Base-by-base conservation (phyloP, 495 filamentous ascomycete genomes). In the Rostrohypoxylon terebratum region DNA sequence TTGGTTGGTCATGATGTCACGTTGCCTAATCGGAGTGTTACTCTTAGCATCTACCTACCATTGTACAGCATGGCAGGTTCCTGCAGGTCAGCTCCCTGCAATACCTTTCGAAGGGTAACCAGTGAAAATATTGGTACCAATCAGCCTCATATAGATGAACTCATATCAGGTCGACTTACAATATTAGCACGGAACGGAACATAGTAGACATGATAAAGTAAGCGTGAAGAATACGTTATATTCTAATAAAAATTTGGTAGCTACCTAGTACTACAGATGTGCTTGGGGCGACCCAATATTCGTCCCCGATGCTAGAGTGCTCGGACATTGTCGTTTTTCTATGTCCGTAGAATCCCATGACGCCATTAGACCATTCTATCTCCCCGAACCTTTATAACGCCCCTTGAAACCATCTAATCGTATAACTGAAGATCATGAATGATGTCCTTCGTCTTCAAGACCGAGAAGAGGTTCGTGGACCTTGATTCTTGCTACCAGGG, bases 1-100 rank as follows among this genome's bases (percentile, higher is more conserved):
- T 69, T 65, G 45, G 68, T 38, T 20, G 68, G 45, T 42, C 54
- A n/a, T n/a, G n/a, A 40, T 55, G 54, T 38, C 13, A 61, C 36
- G 20, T 63, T 47, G 16, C 53, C 11, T 47, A 18, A 45, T 3
- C 28, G 69, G 63, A 63, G 59, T 63, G 57, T 60, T 16, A 62
- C 33, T 31, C 31, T 34, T 40, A 48, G 28, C n/a, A 28, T 28
- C 28, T 5, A 25, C 47, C 9, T 23, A 11, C 31, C 40, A 45
- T 42, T 48, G 45, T 44, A 51, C 33, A 25, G 33, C 34, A 53
- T 40, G 40, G 20, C 40, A 38, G 4, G 61, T 60, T 48, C 69
- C 63, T 73, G 64, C 64, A 68, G 64, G 31, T 21, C 38, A 23
- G 53, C 38, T 20, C 36, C 53, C 42, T 20, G 31, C 53, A 16